Evolutionary conservation across 441 rosid genomes (phyloP).

Genomic region (Adansonia rubrostipa): DNA sequence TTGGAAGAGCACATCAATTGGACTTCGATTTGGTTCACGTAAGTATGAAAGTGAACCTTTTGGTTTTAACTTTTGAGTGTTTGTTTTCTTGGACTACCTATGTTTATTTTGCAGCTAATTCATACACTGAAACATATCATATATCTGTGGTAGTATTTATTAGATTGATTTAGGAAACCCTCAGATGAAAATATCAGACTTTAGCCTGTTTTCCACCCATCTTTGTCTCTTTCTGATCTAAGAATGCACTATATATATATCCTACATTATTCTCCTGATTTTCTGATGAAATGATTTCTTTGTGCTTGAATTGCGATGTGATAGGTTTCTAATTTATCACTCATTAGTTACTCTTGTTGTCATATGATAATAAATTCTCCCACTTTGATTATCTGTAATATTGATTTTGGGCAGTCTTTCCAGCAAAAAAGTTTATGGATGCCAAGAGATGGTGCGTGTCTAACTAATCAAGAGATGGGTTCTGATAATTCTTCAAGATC

Average conservation of each 20-base stretch:
- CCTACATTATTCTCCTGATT: background rate
- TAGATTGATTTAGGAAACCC: background rate
- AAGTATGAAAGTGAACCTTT: slow-evolving; percentile 6
- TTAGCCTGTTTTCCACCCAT: slow-evolving; percentile 9
- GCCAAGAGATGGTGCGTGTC: slow-evolving; percentile 39
- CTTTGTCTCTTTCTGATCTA: slow-evolving; percentile 6
- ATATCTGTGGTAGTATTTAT: background rate
- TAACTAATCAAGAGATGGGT: slow-evolving; percentile 39
- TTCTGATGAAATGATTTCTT: slow-evolving; percentile 17
- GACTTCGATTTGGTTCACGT: slow-evolving; percentile 3
- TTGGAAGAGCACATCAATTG: background rate
- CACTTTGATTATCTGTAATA: background rate
- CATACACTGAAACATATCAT: slow-evolving; percentile 13
- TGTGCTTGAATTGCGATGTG: background rate
- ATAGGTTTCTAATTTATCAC: background rate
- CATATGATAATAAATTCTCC: slow-evolving; percentile 4
- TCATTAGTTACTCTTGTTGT: slow-evolving; percentile 12
- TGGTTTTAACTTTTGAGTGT: slow-evolving; percentile 2
- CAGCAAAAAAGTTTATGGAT: slow-evolving; percentile 43
- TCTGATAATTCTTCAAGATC: slow-evolving; percentile 41
- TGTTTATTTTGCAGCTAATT: slow-evolving; percentile 1
- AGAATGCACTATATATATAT: slow-evolving; percentile 17
- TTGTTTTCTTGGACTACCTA: slow-evolving; percentile 17
- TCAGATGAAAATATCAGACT: slow-evolving; percentile 17
- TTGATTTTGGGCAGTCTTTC: slow-evolving; percentile 44